Base-by-base conservation (phyloP, 495 filamentous ascomycete species). In the Elasticomyces elasticus region DNA sequence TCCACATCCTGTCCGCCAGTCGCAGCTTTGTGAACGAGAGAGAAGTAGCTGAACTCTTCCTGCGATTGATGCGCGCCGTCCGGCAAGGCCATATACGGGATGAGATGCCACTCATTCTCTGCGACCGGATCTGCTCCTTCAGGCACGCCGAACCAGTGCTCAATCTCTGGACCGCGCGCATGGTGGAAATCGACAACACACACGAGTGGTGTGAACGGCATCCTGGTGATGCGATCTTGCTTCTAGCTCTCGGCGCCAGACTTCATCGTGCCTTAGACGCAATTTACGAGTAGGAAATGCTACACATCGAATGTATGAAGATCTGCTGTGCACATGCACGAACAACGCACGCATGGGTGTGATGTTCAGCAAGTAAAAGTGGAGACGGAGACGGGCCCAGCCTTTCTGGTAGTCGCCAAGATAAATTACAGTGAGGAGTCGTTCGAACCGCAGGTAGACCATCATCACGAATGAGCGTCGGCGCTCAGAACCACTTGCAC, bases 21-120 rank as follows among this genome's bases (percentile, higher is more conserved):
- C 27, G 35, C 9, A 33, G 76, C 81, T 46, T 81, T 81, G 41
- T 81, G 82, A 42, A 85, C 77, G 35, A 98, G 83, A 13, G 94
- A 97, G 70, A 98, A 98, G 72, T 97, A 98, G 49, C 89, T 95
- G 74, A 96, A 97, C 68, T 97, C 92, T 67, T 98, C 92, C 23
- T 81, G 83, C 9, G 86, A 79, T 35, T 87, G 78, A 72, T 98
- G 92, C 33, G 92, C 92, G 26, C 92, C 92, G 68, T 98, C 92
- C 28, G 87, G 88, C 57, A 98, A 72, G n/a, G 91, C 92, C 87
- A 97, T 95, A 70, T 97, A 98, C 0, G 92, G 92, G 44, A 98
- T 75, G 55, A 95, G 71, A 5, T 81, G 76, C 92, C 92, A 98
- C 66, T 94, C 89, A 76, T 92, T 89, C 53, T 92, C 87, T 35